These are phyloP conservation scores for Syzygium oleosum DNA, from an alignment of 345 rosid species.

Conservation along the genomic window DNA sequence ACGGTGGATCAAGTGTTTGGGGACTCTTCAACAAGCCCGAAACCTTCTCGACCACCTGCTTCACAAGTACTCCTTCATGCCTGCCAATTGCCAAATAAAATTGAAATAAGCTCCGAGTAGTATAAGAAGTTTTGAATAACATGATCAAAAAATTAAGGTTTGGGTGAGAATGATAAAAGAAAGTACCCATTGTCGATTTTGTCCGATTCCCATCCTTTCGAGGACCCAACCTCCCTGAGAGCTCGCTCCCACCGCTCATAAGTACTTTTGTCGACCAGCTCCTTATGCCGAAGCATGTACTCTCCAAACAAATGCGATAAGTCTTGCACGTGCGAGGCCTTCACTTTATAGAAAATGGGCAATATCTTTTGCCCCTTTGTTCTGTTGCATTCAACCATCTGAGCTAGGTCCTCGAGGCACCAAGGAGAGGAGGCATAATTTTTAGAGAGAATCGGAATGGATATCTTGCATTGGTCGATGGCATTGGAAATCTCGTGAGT, in stretches of 20 bases:
- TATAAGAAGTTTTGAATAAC: background rate
- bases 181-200: background rate
- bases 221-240: background rate
- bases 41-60: background rate
- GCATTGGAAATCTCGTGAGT: background rate
- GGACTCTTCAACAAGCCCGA: background rate
- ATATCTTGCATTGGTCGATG: fast-evolving
- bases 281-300: background rate
- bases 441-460: background rate
- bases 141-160: background rate
- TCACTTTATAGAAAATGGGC: background rate
- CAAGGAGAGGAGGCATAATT: background rate
- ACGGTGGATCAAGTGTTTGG: background rate
- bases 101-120: background rate
- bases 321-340: background rate
- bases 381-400: background rate
- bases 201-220: background rate
- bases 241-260: background rate
- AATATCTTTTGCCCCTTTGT: background rate
- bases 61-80: background rate
- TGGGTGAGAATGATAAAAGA: background rate
- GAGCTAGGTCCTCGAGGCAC: background rate
- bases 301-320: background rate
- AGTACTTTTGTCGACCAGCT: background rate
- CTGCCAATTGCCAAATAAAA: background rate